Percentiles rank a stretch among this genome's conserved stretches.
These are phyloP conservation scores for Pseudohalonectria lignicola DNA, from an alignment of 2,329 filamentous ascomycete genomes.

Conservation along the genomic window DNA sequence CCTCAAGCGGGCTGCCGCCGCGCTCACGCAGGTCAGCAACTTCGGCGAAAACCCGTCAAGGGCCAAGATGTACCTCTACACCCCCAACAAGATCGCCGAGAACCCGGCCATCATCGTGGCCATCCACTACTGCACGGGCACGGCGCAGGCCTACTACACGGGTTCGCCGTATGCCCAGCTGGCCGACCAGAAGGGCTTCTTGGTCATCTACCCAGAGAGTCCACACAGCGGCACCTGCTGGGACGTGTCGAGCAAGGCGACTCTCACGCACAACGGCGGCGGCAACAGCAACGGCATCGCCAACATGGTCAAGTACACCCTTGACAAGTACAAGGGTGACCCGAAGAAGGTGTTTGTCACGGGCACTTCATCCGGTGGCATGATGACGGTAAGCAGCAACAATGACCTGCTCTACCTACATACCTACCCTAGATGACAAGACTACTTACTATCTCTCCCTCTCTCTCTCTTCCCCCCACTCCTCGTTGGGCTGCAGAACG, in stretches of 20 bases:
- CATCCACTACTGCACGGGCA: conserved; percentile 42
- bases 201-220: conserved; percentile 44
- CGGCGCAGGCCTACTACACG: conserved; percentile 33
- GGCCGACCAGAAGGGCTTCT: conserved; percentile 28
- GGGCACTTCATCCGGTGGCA: conserved; percentile 35
- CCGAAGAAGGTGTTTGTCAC: conserved; percentile 39
- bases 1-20: conserved; percentile 11
- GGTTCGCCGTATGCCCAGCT: conserved; percentile 34
- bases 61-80: conserved; percentile 33
- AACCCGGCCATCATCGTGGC: conserved; percentile 38
- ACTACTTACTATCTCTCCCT: not conserved
- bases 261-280: conserved; percentile 44
- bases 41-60: conserved; percentile 28
- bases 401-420: too few species aligned
- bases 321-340: conserved; percentile 41
- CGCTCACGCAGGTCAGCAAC: conserved; percentile 23
- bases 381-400: conserved; percentile 34
- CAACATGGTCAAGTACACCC: conserved; percentile 46
- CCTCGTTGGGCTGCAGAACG: conserved; percentile 18
- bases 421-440: too few species aligned
- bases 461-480: not conserved
- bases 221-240: conserved; percentile 43
- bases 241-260: conserved; percentile 40
- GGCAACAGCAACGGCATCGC: conserved; percentile 44
- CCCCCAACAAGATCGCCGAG: conserved; percentile 20